Evolutionary conservation across 352 stramenopile genomes (phyloP).

Genomic region (Globisporangium okanoganense): DNA sequence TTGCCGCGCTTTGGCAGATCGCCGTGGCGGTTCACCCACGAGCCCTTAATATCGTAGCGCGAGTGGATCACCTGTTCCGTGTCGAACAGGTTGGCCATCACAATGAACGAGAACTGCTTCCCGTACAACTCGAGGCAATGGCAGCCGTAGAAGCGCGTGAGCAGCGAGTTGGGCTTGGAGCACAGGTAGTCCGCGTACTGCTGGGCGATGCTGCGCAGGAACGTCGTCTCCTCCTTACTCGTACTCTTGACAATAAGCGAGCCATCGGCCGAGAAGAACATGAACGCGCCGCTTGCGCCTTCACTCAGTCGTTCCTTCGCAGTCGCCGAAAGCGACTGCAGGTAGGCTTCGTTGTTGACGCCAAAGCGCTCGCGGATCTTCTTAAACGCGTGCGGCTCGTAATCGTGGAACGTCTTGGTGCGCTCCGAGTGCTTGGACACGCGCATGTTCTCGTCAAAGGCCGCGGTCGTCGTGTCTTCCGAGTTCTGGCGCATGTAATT

Average conservation of each 20-base stretch:
- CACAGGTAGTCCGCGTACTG: conserved; percentile 87
- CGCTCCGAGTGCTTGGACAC: conserved; percentile 69
- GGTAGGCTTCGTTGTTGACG: conserved; percentile 82
- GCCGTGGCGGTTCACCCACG: conserved; percentile 84
- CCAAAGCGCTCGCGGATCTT: conserved; percentile 85
- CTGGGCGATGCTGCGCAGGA: conserved; percentile 83
- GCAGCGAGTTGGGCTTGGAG: conserved; percentile 75
- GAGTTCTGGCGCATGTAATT: conserved; percentile 53
- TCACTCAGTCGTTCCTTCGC: conserved; percentile 87
- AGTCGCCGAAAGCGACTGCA: conserved; percentile 78
- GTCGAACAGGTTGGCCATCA: conserved; percentile 92
- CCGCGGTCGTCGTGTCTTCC: conserved; percentile 32
- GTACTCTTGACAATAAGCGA: conserved; percentile 91
- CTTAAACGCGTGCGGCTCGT: conserved; percentile 85
- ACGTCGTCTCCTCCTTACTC: conserved; percentile 82
- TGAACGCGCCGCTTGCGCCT: conserved; percentile 87
- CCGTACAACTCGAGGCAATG: conserved; percentile 89
- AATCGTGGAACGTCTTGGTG: conserved; percentile 88
- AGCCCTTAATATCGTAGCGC: conserved; percentile 90
- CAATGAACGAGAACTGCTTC: conserved; percentile 90
- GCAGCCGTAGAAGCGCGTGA: conserved; percentile 90
- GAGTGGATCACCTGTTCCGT: conserved; percentile 85
- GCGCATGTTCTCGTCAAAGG: conserved; percentile 72
- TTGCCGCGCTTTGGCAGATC: conserved; percentile 82
- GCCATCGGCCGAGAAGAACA: conserved; percentile 90